These are phyloP conservation scores for Moelleriella libera DNA, from an alignment of 2,329 filamentous ascomycete genomes.

Conservation along the genomic window DNA sequence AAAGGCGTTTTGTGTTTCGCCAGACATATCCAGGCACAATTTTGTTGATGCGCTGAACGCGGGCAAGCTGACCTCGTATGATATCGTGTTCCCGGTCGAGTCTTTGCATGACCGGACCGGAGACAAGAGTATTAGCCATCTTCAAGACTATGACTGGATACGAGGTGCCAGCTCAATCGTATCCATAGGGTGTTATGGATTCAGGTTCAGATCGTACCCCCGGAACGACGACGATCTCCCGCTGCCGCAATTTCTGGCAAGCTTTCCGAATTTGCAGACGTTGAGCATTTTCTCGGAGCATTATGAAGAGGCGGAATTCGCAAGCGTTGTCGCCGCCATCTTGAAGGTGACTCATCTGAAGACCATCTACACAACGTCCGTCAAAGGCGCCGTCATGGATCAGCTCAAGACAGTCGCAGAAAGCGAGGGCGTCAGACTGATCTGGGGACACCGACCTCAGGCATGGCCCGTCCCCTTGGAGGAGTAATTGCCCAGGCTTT, in stretches of 20 bases:
- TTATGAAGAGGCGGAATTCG: slow-evolving; percentile 16
- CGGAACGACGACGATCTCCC: slow-evolving; percentile 14
- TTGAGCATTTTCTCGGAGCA: slow-evolving; percentile 18
- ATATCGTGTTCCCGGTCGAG: slow-evolving; percentile 20
- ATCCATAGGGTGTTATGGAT: slow-evolving; percentile 19
- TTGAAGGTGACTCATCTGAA: slow-evolving; percentile 16
- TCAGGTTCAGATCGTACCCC: slow-evolving; percentile 17
- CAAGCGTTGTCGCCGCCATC: slow-evolving; percentile 14
- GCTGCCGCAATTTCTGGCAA: slow-evolving; percentile 19
- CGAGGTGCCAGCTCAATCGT: slow-evolving; percentile 17
- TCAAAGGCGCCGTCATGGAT: slow-evolving; percentile 17
- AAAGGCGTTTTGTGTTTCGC: slow-evolving; percentile 10
- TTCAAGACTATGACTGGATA: slow-evolving; percentile 20
- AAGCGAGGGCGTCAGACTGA: slow-evolving; percentile 12
- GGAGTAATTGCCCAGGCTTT: neutral
- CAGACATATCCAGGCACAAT: slow-evolving; percentile 10
- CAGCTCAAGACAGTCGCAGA: slow-evolving; percentile 10
- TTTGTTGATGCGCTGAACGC: slow-evolving; percentile 12
- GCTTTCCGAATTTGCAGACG: slow-evolving; percentile 20
- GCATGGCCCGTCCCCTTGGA: slow-evolving; percentile 15
- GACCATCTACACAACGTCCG: slow-evolving; percentile 16
- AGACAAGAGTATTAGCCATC: slow-evolving; percentile 12
- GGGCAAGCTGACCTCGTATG: slow-evolving; percentile 17
- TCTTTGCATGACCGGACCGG: slow-evolving; percentile 10
- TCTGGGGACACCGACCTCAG: slow-evolving; percentile 14